Base-by-base conservation (phyloP, 768 basidiomycete species). In the Serendipita vermifera region DNA sequence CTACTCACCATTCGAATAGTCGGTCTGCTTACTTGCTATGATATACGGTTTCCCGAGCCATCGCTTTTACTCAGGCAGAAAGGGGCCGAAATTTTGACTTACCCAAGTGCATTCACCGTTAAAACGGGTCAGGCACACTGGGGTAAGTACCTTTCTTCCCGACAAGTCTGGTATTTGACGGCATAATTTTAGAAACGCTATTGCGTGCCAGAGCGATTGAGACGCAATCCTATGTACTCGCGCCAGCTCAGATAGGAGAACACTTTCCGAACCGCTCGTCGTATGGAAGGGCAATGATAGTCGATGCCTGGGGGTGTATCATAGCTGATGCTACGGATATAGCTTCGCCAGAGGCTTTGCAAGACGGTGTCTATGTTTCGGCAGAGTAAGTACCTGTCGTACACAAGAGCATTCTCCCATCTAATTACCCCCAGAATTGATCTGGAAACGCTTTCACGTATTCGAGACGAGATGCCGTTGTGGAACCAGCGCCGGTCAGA, bases 151-250 rank as follows among this genome's bases (percentile, higher is more conserved):
- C 24, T 1, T 11, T 31, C 46, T 15, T 31, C 32, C 29, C 7
- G n/a, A 9, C 9, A 9, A 51, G 27, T 27, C 46, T 20, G 24
- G 24, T 51, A n/a, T 51, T 27, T 7, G 20, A 22, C 26, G 24
- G 3, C n/a, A n/a, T 2, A 31, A 20, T 17, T 9, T 20, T 26
- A 51, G 46, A 60, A 39, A 48, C 55, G 11, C 32, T 62, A 22
- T 39, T 62, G n/a, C 35, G 54, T 22, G 61, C 61, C 15, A 54
- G 61, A 11, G 61, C 61, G 17, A 60, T 62, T 33, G 61, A 62
- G 55, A 59, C 54, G n/a, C 61, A 62, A 41, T 62, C 60, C 57
- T 62, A 62, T 51, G 57, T 62, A 5, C 58, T 62, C 35, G 61
- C 41, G 7, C 57, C 60, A 46, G 61, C 61, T 5, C 61, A 62